Base-by-base conservation (phyloP, 768 basidiomycete genomes). In the Neoboletus magnificus region DNA sequence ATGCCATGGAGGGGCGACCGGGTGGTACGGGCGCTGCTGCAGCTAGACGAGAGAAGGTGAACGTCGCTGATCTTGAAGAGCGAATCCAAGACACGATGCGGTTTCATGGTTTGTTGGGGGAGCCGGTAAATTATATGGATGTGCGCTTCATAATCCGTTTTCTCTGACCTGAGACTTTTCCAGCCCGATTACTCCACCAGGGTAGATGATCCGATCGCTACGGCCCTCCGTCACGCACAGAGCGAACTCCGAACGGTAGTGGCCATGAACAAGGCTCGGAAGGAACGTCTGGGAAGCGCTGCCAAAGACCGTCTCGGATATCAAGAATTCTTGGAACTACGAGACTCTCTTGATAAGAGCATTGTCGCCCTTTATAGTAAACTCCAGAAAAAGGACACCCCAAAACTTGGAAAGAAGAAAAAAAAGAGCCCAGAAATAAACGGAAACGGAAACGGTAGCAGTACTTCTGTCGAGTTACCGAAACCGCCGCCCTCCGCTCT, bases 171-270 rank as follows among this genome's bases (percentile, higher is more conserved):
- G 4, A 42, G 22, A 40, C 44, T 55, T 49, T 42, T 61, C 25
- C 58, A 90, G 88, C 87, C 88, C 45, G 84, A 91, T 68, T 91
- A 82, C 64, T 76, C 82, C 23, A 79, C 84, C 43, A 84, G 87
- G 57, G 88, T 94, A 36, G 96, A 98, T 67, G 97, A 99, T 71
- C 94, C 95, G 32, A 91, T 99, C 47, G 87, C 94, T 9, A 85
- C 90, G 2, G 89, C 92, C 1, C 82, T 99, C 1, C 88, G 96
- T 3, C 86, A 91, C 41, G 90, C 92, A 18, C 97, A 99, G 68
- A 75, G 80, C 15, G 84, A 93, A 60, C 80, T 99, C 6, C 83
- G 88, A 11, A 76, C 74, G 7, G 89, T 98, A 47, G 77, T 89
- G 3, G 80, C 85, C 10, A 79, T 84, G 55, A 99, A 99, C 77